phyloP scores from a whole-genome alignment of 148 eudicot species.

The Mesembryanthemum crystallinum region DNA sequence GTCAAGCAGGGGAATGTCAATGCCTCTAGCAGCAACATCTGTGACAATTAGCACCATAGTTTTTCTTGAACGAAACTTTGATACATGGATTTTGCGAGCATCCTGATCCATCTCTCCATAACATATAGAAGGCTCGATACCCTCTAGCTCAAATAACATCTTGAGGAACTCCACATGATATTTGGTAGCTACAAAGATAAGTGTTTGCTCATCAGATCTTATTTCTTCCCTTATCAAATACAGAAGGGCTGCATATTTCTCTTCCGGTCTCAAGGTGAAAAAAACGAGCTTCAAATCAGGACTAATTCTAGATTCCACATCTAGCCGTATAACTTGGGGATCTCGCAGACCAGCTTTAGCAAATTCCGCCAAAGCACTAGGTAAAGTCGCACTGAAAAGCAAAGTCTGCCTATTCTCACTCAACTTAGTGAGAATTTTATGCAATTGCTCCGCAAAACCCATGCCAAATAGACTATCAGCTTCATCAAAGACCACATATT shows the following conservation, averaged over 20 bases:
- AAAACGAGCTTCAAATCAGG: constrained; percentile 73
- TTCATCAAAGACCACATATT: constrained; percentile 96
- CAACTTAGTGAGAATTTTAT: constrained; percentile 63
- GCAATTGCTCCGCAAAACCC: constrained; percentile 97
- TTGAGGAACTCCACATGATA: constrained; percentile 82
- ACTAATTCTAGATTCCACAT: constrained; percentile 80
- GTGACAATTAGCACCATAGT: constrained; percentile 89
- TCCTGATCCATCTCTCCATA: constrained; percentile 96
- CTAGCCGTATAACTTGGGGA: constrained; percentile 80
- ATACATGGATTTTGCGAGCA: constrained; percentile 73
- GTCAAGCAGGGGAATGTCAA: constrained; percentile 95
- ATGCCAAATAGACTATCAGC: constrained; percentile 89
- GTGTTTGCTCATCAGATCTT: constrained; percentile 56
- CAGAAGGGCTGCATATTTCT: constrained; percentile 75
- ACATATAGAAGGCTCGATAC: constrained; percentile 75
- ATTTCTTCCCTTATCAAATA: constrained; percentile 79
- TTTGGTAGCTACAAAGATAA: constrained; percentile 86
- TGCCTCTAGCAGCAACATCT: constrained; percentile 94
- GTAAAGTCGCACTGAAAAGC: constrained; percentile 95
- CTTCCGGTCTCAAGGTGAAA: constrained; percentile 84
- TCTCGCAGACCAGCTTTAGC: constrained; percentile 97
- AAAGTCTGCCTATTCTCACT: constrained; percentile 88
- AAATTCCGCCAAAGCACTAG: constrained; percentile 88
- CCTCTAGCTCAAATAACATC: constrained; percentile 54
- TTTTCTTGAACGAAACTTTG: constrained; percentile 74